These are phyloP conservation scores for Albatrellus ellisii DNA, from an alignment of 768 basidiomycete genomes.

Conservation along the genomic window DNA sequence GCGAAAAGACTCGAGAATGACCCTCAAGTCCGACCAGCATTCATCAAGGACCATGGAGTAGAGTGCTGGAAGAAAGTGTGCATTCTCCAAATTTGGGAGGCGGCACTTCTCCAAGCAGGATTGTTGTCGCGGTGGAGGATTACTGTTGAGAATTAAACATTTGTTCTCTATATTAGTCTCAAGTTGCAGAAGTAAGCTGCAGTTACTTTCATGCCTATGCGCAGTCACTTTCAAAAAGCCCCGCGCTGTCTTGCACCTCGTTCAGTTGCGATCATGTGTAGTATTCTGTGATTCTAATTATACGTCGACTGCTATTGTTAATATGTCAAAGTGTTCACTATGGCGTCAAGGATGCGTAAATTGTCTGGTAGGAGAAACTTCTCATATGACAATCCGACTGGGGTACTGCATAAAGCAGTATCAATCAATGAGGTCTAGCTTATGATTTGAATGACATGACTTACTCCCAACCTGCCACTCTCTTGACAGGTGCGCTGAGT, in stretches of 20 bases:
- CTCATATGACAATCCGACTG: constrained; percentile 75
- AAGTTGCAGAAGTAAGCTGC: background rate
- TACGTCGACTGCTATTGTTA: constrained; percentile 18
- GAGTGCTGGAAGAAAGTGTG: constrained; percentile 32
- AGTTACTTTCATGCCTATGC: background rate
- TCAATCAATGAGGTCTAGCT: background rate
- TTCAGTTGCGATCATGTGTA: background rate
- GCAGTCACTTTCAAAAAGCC: background rate
- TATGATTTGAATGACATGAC: constrained; percentile 22
- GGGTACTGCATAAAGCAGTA: constrained; percentile 38
- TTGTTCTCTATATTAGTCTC: constrained; percentile 9
- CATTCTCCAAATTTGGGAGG: constrained; percentile 39
- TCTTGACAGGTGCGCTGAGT: constrained; percentile 75
- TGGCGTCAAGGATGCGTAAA: constrained; percentile 68
- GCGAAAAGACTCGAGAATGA: background rate
- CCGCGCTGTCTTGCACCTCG: background rate
- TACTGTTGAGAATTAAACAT: constrained; percentile 10
- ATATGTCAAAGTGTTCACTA: constrained; percentile 73
- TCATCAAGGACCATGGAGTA: constrained; percentile 22
- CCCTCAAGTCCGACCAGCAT: constrained; percentile 1
- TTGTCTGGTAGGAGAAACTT: constrained; percentile 89
- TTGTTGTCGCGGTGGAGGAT: constrained; percentile 36
- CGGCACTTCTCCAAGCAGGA: constrained; percentile 31
- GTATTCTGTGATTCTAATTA: constrained; percentile 2
- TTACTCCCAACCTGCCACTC: constrained; percentile 92